phyloP scores from a whole-genome alignment of 2,329 filamentous ascomycete genomes.

The Paecilomyces sp. region DNA sequence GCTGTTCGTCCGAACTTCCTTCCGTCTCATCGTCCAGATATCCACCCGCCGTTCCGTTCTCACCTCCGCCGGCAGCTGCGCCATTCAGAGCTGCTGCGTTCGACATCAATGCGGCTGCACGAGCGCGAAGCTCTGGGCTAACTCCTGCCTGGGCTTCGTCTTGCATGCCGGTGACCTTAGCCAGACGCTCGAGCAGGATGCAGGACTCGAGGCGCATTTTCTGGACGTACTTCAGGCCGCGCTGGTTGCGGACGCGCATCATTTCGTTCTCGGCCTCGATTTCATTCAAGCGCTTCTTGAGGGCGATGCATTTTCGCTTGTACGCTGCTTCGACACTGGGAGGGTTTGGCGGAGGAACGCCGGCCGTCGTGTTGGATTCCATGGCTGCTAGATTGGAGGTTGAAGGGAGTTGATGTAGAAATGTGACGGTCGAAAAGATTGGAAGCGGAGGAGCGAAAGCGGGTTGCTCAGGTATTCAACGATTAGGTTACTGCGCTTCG shows the following conservation, averaged over 20 bases:
- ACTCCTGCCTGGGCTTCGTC: conserved; percentile 28
- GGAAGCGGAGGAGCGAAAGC: neutral
- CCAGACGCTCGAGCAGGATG: conserved; percentile 35
- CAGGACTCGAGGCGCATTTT: conserved; percentile 68
- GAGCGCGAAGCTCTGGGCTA: conserved; percentile 30
- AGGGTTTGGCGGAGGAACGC: conserved; percentile 46
- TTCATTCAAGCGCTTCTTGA: conserved; percentile 85
- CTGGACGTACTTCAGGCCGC: conserved; percentile 77
- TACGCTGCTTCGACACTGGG: conserved; percentile 95
- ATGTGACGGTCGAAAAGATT: neutral
- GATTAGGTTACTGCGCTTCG: neutral
- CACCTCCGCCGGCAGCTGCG: conserved; percentile 4
- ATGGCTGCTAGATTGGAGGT: conserved; percentile 9
- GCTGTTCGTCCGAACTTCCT: conserved; percentile 37
- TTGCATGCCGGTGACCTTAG: conserved; percentile 34
- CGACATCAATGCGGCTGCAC: conserved; percentile 26
- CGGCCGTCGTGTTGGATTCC: conserved; percentile 17
- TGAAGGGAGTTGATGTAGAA: neutral
- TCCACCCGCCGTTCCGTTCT: conserved; percentile 10
- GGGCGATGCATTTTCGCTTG: conserved; percentile 89
- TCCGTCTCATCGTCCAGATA: conserved; percentile 37
- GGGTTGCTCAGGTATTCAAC: neutral
- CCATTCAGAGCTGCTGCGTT: conserved; percentile 17
- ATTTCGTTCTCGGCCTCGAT: conserved; percentile 88
- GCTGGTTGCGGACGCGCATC: conserved; percentile 67